Conservation (phyloP, 2,329 filamentous ascomycete genomes). For the Fusarium sterilihyphosum region DNA sequence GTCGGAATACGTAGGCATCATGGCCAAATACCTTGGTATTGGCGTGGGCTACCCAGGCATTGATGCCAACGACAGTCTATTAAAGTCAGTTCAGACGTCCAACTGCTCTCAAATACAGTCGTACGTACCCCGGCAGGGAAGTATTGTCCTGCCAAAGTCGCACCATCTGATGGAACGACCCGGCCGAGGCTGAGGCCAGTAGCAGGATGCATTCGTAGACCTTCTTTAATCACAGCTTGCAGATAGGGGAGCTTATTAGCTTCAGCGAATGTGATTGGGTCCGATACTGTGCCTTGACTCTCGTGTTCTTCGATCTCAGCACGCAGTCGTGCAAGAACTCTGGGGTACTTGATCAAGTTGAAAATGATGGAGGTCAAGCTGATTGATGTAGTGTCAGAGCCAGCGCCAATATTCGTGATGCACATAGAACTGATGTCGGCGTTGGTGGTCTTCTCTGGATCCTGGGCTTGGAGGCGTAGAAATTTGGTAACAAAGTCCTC, state of each 20-base stretch:
- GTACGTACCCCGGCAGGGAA: background rate
- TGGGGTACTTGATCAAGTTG: background rate
- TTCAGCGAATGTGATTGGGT: background rate
- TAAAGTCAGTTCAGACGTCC: background rate
- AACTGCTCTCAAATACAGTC: too few species aligned
- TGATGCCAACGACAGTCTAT: background rate
- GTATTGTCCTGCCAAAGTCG: background rate
- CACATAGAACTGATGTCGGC: background rate
- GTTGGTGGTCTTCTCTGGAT: background rate
- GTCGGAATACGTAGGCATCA: background rate
- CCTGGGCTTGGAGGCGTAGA: background rate
- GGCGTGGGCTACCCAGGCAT: background rate
- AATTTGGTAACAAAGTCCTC: background rate
- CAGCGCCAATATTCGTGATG: background rate
- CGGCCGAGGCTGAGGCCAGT: background rate
- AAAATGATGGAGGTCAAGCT: background rate
- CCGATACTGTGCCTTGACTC: background rate
- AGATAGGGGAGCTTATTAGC: background rate
- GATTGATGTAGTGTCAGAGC: background rate
- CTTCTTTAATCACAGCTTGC: background rate
- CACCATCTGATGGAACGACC: background rate
- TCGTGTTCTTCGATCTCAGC: rapidly evolving
- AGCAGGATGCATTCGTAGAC: background rate
- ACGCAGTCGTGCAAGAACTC: background rate
- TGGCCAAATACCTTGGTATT: background rate